These are phyloP conservation scores for Phylloporus rhodoxanthus DNA, from an alignment of 768 basidiomycete genomes.

Conservation along the genomic window DNA sequence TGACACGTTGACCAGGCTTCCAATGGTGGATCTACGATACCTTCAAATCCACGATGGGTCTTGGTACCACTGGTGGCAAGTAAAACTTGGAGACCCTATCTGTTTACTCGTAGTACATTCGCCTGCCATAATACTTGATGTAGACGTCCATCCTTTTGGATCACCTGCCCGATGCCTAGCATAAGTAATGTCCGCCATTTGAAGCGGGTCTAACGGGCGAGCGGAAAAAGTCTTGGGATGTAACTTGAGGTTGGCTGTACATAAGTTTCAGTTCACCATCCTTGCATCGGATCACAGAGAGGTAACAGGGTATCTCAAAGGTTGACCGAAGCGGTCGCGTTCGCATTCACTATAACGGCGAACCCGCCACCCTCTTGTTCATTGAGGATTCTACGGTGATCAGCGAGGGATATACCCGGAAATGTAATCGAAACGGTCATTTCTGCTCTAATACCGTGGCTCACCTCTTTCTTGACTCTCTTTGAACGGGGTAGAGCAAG, in stretches of 20 bases:
- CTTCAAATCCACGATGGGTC: slow-evolving; percentile 79
- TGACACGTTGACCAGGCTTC: slow-evolving; percentile 50
- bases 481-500: too few relatives aligned
- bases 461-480: not conserved
- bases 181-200: not conserved
- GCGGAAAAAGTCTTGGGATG: too few relatives aligned
- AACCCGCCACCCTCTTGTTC: too few relatives aligned
- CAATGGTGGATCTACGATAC: slow-evolving; percentile 94
- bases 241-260: too few relatives aligned
- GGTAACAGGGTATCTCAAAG: too few relatives aligned
- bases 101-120: not conserved
- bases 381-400: not conserved
- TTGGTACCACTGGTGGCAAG: slow-evolving; percentile 87
- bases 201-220: not conserved
- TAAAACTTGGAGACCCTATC: slow-evolving; percentile 34
- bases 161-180: not conserved
- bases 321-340: too few relatives aligned
- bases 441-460: not conserved
- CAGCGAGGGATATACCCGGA: not conserved
- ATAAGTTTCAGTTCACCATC: too few relatives aligned
- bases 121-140: not conserved
- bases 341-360: too few relatives aligned
- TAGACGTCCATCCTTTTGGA: not conserved
- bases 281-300: too few relatives aligned
- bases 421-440: not conserved